Percentiles rank a stretch among this genome's conserved stretches.
Conservation (phyloP, 257 asterid species). For the Lycium ferocissimum region DNA sequence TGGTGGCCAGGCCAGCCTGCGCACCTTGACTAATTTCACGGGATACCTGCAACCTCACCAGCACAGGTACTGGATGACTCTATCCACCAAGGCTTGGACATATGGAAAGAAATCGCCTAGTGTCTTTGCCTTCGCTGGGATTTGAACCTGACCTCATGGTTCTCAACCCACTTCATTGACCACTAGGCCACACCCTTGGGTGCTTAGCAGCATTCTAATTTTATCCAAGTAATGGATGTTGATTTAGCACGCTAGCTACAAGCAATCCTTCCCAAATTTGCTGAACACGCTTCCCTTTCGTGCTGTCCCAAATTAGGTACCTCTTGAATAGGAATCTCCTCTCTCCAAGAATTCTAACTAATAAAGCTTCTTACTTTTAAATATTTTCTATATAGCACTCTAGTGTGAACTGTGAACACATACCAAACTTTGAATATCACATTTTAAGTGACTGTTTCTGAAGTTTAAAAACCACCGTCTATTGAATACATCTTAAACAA, state of each 20-base stretch:
- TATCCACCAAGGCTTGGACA: background rate
- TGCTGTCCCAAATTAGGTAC: background rate
- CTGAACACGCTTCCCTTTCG: background rate
- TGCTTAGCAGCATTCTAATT: background rate
- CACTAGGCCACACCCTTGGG: background rate
- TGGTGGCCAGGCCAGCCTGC: background rate
- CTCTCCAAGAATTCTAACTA: conserved; percentile 13
- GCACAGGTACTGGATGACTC: background rate
- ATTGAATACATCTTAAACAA: background rate
- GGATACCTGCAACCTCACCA: no score
- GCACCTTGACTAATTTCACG: background rate
- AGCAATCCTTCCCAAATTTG: background rate
- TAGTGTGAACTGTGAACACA: background rate
- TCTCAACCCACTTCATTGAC: background rate
- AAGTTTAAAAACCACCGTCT: background rate
- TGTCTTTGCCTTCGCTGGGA: background rate
- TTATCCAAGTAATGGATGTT: background rate
- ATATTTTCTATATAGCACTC: background rate
- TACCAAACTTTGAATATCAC: background rate
- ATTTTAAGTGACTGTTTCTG: background rate
- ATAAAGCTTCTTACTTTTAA: conserved; percentile 8
- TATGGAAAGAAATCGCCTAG: background rate
- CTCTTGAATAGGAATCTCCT: conserved; percentile 4
- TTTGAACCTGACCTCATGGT: background rate
- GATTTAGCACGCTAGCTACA: background rate